Evolutionary conservation across 164 flowering plant species (phyloP).

Genomic region (Taxillus chinensis): DNA sequence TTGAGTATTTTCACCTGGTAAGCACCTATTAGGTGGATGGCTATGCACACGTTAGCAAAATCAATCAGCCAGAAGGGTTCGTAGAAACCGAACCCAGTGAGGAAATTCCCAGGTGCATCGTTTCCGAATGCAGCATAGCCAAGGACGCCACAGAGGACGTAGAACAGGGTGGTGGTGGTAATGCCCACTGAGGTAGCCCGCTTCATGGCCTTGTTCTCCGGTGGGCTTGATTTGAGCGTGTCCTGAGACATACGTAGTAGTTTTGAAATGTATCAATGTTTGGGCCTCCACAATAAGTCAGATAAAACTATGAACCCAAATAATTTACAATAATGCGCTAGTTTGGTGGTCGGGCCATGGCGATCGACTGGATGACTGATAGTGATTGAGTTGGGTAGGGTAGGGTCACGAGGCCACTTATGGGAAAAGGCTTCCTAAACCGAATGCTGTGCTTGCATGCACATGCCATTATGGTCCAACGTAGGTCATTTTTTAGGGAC

Average conservation of each 20-base stretch:
- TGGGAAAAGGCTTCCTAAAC: too few relatives aligned
- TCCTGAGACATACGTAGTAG: not conserved
- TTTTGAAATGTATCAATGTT: too few relatives aligned
- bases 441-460: too few relatives aligned
- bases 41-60: not conserved
- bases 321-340: too few relatives aligned
- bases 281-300: too few relatives aligned
- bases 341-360: too few relatives aligned
- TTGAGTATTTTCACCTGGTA: not conserved
- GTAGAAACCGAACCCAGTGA: conserved; percentile 2
- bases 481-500: too few relatives aligned
- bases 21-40: not conserved
- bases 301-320: too few relatives aligned
- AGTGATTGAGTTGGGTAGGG: too few relatives aligned
- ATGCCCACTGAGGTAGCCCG: not conserved
- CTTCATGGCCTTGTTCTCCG: conserved; percentile 5
- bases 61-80: conserved; percentile 2
- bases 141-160: not conserved
- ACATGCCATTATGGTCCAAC: too few relatives aligned
- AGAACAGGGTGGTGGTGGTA: not conserved
- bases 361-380: too few relatives aligned
- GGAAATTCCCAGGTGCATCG: conserved; percentile 1
- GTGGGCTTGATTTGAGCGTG: not conserved
- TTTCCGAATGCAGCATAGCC: conserved; percentile 5
- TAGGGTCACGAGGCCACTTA: too few relatives aligned